Evolutionary conservation across 2,329 filamentous ascomycete species (phyloP), one percentile per base, ranked within the genome.

Genomic region (Ceratocystis ficicola): DNA sequence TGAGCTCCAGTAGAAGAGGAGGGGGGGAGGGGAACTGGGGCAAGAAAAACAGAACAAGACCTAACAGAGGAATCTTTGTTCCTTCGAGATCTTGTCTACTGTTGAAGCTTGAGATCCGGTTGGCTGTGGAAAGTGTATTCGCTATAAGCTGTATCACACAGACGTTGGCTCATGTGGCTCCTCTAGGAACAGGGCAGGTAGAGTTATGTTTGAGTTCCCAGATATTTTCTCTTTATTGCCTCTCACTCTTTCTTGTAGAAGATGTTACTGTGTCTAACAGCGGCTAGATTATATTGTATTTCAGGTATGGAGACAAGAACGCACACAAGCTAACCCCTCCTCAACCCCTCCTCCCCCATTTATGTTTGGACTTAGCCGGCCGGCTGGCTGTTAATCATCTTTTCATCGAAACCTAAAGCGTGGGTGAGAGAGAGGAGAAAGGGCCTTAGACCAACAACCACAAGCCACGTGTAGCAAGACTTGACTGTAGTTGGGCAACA

Each of bases 401-500:
- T 52, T 12, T 52, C 48, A 25, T 12, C 25, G 8, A 52, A 52
- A 52, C 48, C 48, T 17, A 30, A 32, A 57, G 52, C 52, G 52
- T 57, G 52, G 25, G 52, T 5, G 52, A 25, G 52, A 30, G 22
- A 15, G 52, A 28, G 17, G 15, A 28, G 52, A 17, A 15, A 7
- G 25, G 8, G 8, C 7, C 10, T 15, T 17, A 32, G 30, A 15
- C 10, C 52, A 57, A 32, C 22, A n/a, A 17, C 17, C 4, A 30
- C 52, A 57, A 28, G 52, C 25, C 52, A 57, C 52, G 52, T 57
- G 52, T 57, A 28, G 28, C 28, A 32, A 32, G 52, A n/a, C 28
- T 32, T 57, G 52, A 57, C 52, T 57, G 12, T 7, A 57, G 52
- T 57, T 57, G 52, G 52, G 52, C 52, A 57, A 57, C 15, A 57